Base-by-base conservation (phyloP, 192 early-diverging fungal genomes). In the Dissophora ornata region DNA sequence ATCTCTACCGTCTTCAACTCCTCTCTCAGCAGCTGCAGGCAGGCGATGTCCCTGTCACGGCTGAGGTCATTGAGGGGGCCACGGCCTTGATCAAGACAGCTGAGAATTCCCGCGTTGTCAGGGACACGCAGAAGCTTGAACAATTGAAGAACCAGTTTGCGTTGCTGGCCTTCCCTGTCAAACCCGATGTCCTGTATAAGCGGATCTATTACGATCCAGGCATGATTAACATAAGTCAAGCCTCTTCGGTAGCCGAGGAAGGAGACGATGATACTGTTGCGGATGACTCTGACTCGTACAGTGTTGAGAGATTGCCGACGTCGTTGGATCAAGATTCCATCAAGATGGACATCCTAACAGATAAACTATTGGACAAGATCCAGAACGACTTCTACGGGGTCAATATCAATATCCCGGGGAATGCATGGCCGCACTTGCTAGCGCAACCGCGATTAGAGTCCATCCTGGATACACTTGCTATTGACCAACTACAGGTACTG, bases 1-100 rank as follows among this genome's bases (percentile, higher is more conserved):
- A 62, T 42, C 53, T 77, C 16, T 67, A 62, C 59, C 63, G 49
- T n/a, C 57, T 77, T 1, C 55, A 28, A 15, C 54, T 49, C 25
- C 45, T 61, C 10, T 61, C 58, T 0, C 73, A 77, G 53, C 64
- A 55, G 29, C 58, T 77, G 15, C 73, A 77, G 32, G 36, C 57
- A 5, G 51, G 48, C 5, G 51, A 62, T 13, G 26, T 46, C 0
- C 51, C 73, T 15, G 38, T 67, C 29, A 77, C 73, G 5, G 52
- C 52, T 8, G 29, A 67, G 45, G 46, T 19, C 21, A 62, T 77
- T 44, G 73, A 67, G 6, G 58, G 62, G 24, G 65, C 59, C 10
- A 30, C 18, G 21, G 49, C 42, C 5, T 34, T 67, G 12, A 21
- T 77, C 22, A 45, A 47, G 10, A 40, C 34, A 10, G 73, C 65